A percentile compares a stretch with the other conserved stretches of the same genome.
These are phyloP conservation scores for Theileria orientalis DNA, from an alignment of 169 alveolate genomes.

Conservation along the genomic window DNA sequence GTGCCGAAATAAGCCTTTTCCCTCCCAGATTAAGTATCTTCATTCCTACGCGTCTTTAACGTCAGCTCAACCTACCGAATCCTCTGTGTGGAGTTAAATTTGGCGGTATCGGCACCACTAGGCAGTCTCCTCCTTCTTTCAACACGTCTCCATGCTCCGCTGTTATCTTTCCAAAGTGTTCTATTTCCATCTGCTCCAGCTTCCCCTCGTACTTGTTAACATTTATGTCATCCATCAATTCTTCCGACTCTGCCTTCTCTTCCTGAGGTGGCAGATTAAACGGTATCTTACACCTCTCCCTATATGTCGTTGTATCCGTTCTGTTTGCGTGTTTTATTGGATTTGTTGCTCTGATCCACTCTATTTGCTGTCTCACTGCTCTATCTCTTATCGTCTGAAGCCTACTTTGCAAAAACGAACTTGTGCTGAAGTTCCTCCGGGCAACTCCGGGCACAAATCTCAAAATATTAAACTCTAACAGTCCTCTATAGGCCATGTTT, in stretches of 20 bases:
- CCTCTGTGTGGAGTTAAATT: constrained; percentile 62
- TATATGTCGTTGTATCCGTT: constrained; percentile 2
- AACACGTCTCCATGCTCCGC: constrained; percentile 54
- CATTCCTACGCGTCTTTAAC: constrained; percentile 12
- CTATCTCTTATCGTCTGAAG: constrained; percentile 53
- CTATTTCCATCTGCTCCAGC: constrained; percentile 39
- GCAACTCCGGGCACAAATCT: not conserved
- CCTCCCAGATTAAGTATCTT: constrained; percentile 61
- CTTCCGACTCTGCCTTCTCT: not conserved
- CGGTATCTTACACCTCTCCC: constrained; percentile 34
- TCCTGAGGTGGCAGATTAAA: not conserved
- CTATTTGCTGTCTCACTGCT: constrained; percentile 51
- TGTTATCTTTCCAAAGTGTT: constrained; percentile 50
- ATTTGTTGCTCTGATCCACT: constrained; percentile 26
- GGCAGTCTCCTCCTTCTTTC: constrained; percentile 35
- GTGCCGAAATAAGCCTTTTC: constrained; percentile 42
- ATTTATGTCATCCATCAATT: constrained; percentile 1
- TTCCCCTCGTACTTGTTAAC: constrained; percentile 10
- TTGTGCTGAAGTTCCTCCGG: constrained; percentile 20
- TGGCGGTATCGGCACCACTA: constrained; percentile 61
- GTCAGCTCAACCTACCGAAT: constrained; percentile 20
- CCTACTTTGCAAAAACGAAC: constrained; percentile 49
- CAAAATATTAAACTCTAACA: not conserved
- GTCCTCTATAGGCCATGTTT: not conserved
- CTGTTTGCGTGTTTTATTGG: not conserved